Percentiles rank a stretch among this genome's conserved stretches.
Conservation (phyloP, 208 protist species). For the Herpetomonas tarakana region DNA sequence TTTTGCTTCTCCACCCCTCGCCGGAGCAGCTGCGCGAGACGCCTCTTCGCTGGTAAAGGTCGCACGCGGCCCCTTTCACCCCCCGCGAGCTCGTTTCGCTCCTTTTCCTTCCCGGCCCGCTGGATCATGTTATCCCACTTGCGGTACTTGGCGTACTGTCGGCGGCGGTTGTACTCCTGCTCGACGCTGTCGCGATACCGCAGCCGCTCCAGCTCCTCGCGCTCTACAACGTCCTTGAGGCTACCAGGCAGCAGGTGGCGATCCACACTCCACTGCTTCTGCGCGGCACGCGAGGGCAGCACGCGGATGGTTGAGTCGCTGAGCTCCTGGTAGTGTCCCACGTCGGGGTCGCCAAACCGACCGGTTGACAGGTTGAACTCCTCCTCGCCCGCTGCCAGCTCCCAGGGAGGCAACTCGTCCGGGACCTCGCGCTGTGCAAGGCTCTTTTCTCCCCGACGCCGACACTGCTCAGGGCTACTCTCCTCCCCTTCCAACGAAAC, state of each 20-base stretch:
- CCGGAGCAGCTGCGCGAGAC: constrained; percentile 66
- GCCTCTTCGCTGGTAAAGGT: constrained; percentile 6
- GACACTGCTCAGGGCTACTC: too few species aligned
- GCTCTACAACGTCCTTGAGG: constrained; percentile 61
- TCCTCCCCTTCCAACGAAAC: too few species aligned
- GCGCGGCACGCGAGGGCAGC: constrained; percentile 56
- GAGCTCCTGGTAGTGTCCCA: constrained; percentile 77
- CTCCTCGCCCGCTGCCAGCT: constrained; percentile 62
- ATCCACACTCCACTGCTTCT: constrained; percentile 68
- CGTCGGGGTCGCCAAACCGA: constrained; percentile 67
- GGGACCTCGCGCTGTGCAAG: constrained; percentile 7
- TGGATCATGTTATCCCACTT: constrained; percentile 79
- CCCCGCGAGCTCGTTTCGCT: constrained; percentile 8
- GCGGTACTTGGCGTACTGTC: constrained; percentile 66
- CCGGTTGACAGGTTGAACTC: constrained; percentile 82
- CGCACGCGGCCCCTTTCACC: not conserved
- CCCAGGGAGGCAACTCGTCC: constrained; percentile 84
- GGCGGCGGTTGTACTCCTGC: constrained; percentile 54
- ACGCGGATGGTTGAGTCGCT: constrained; percentile 78
- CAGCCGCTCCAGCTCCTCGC: constrained; percentile 55
- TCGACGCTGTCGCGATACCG: constrained; percentile 53
- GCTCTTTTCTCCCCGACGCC: too few species aligned
- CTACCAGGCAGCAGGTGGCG: constrained; percentile 60
- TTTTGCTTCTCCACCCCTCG: constrained; percentile 52
- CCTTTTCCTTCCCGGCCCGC: constrained; percentile 41